These are phyloP conservation scores for Houttuynia cordata DNA, from an alignment of 164 flowering plant genomes.

Conservation along the genomic window DNA sequence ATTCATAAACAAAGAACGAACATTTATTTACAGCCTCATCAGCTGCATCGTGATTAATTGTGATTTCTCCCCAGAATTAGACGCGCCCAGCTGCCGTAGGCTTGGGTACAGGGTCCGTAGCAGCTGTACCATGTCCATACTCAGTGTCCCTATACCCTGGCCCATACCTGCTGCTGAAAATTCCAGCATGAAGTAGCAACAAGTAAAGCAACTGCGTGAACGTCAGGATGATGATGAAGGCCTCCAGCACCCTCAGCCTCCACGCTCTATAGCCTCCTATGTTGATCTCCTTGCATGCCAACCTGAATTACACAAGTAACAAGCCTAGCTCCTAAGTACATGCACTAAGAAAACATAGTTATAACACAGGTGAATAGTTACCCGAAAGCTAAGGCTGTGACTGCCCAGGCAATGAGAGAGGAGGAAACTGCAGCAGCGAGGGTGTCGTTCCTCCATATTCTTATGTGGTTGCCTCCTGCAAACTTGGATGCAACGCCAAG, in stretches of 20 bases:
- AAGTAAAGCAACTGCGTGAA: constrained; percentile 62
- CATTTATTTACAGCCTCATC: too few relatives aligned
- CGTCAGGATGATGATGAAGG: constrained; percentile 45
- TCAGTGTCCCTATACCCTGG: constrained; percentile 61
- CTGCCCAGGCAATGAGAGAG: constrained; percentile 65
- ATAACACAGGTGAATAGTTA: too few relatives aligned
- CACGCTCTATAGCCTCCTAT: constrained; percentile 80
- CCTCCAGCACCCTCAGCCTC: constrained; percentile 74
- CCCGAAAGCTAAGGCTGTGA: constrained; percentile 84
- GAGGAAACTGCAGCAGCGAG: constrained; percentile 68
- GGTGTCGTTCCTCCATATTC: constrained; percentile 79
- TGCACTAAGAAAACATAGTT: too few relatives aligned
- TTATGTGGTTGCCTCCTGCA: constrained; percentile 57
- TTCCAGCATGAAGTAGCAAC: constrained; percentile 59
- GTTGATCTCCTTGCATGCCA: constrained; percentile 77
- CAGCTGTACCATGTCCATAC: constrained; percentile 28
- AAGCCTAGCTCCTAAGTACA: background rate
- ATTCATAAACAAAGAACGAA: too few relatives aligned
- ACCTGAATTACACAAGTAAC: constrained; percentile 16
- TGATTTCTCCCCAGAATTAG: background rate
- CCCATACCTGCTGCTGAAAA: constrained; percentile 55
- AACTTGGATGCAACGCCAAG: constrained; percentile 60
- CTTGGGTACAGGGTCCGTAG: constrained; percentile 10
- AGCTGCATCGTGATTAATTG: too few relatives aligned
- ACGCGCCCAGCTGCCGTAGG: background rate